A percentile compares a stretch with the other conserved stretches of the same genome.
phyloP scores from a whole-genome alignment of 441 rosid genomes.

The Sinapis alba region DNA sequence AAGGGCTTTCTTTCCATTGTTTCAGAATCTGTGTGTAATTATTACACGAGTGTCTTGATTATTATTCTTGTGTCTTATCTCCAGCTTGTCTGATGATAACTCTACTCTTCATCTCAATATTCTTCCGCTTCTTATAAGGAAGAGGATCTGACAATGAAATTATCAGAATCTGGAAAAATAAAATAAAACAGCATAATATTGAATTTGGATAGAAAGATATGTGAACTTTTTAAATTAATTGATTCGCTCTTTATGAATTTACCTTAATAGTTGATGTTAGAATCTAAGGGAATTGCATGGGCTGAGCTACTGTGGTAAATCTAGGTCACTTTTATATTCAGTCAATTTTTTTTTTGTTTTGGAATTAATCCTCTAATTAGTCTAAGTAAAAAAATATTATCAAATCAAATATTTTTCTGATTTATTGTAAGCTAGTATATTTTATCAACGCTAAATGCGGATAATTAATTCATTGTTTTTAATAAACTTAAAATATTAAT shows the following conservation, averaged over 20 bases:
- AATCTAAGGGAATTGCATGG: neutral
- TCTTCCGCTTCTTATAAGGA: conserved; percentile 24
- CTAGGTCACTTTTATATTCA: conserved; percentile 13
- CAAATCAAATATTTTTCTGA: neutral
- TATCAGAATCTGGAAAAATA: conserved; percentile 24
- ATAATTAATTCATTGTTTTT: no score
- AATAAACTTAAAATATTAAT: no score
- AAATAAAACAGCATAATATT: neutral
- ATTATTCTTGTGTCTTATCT: conserved; percentile 27
- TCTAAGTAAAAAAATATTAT: neutral
- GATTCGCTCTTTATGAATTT: neutral
- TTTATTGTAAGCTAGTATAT: no score
- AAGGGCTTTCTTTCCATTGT: conserved; percentile 33
- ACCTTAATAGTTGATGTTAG: neutral
- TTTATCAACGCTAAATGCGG: no score
- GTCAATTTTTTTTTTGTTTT: neutral
- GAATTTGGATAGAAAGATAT: neutral
- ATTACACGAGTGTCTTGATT: neutral
- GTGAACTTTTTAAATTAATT: neutral
- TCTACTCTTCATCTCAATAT: conserved; percentile 38
- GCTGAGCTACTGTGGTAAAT: neutral
- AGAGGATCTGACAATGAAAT: neutral
- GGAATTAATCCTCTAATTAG: neutral
- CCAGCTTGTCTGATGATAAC: conserved; percentile 33
- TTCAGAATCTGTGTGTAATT: conserved; percentile 24